These are phyloP conservation scores for Laburnicola sp. DNA, from an alignment of 2,329 filamentous ascomycete species.

Conservation along the genomic window DNA sequence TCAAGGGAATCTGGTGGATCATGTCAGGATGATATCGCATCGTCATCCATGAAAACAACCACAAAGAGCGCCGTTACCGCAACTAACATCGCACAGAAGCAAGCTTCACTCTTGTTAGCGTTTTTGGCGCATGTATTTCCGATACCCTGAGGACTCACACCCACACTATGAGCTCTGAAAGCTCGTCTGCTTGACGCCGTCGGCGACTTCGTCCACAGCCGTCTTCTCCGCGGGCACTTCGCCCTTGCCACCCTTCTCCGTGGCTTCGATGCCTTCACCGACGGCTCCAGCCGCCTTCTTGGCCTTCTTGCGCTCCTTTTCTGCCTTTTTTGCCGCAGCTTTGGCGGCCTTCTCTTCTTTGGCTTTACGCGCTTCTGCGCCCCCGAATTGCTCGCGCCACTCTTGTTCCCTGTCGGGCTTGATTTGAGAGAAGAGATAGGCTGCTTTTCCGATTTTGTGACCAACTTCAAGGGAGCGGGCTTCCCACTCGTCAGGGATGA, in stretches of 20 bases:
- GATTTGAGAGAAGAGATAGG: constrained; percentile 81
- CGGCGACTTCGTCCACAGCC: constrained; percentile 50
- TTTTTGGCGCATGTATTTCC: too few relatives aligned
- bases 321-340: constrained; percentile 60
- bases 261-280: constrained; percentile 74
- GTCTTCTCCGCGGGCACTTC: constrained; percentile 40
- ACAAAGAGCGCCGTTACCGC: too few relatives aligned
- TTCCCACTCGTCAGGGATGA: constrained; percentile 59
- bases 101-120: too few relatives aligned
- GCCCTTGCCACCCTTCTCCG: constrained; percentile 68
- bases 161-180: constrained; percentile 47
- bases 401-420: constrained; percentile 79
- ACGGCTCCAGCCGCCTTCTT: constrained; percentile 61
- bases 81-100: too few relatives aligned
- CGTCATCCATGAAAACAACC: too few relatives aligned
- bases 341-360: constrained; percentile 70
- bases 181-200: constrained; percentile 50
- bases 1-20: too few relatives aligned
- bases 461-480: constrained; percentile 56
- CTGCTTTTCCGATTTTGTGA: constrained; percentile 79
- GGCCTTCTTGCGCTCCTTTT: constrained; percentile 65
- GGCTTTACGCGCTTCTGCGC: constrained; percentile 66
- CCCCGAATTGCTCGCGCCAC: constrained; percentile 77
- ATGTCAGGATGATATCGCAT: too few relatives aligned
- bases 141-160: neutral